Evolutionary conservation across 345 rosid species (phyloP).

Genomic region (Eucalyptus brandiana): DNA sequence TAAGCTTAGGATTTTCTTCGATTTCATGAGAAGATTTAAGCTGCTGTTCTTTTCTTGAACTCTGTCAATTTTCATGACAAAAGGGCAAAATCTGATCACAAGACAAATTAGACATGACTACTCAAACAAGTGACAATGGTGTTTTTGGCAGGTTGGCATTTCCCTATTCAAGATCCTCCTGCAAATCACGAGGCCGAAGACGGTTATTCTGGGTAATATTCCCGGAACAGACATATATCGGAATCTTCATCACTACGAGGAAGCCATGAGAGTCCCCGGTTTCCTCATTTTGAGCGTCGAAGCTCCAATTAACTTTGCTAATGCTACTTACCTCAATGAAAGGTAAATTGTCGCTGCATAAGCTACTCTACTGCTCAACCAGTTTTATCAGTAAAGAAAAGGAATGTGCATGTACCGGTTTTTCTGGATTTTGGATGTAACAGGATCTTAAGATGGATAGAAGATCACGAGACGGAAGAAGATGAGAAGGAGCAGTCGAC

Average conservation of each 20-base stretch:
- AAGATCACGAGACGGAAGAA: conserved; percentile 59
- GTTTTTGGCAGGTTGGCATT: conserved; percentile 48
- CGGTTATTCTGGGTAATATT: conserved; percentile 63
- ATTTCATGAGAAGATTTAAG: background rate
- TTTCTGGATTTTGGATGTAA: background rate
- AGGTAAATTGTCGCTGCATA: conserved; percentile 18
- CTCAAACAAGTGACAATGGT: background rate
- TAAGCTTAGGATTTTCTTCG: conserved; percentile 10
- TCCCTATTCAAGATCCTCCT: conserved; percentile 76
- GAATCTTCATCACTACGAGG: conserved; percentile 64
- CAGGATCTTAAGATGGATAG: conserved; percentile 78
- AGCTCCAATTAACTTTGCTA: conserved; percentile 84
- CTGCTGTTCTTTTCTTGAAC: background rate
- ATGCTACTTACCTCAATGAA: conserved; percentile 74
- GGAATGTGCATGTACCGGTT: background rate
- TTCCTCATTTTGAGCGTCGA: conserved; percentile 72
- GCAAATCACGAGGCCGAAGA: conserved; percentile 83
- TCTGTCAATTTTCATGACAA: background rate
- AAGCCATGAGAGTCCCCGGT: conserved; percentile 57
- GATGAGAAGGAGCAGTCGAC: conserved; percentile 33
- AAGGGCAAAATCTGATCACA: background rate
- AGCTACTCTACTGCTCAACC: background rate
- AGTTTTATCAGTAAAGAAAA: background rate
- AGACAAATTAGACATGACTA: background rate
- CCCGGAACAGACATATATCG: conserved; percentile 70